Evolutionary conservation across 441 rosid genomes (phyloP).

Genomic region (Gossypium schwendimanii): DNA sequence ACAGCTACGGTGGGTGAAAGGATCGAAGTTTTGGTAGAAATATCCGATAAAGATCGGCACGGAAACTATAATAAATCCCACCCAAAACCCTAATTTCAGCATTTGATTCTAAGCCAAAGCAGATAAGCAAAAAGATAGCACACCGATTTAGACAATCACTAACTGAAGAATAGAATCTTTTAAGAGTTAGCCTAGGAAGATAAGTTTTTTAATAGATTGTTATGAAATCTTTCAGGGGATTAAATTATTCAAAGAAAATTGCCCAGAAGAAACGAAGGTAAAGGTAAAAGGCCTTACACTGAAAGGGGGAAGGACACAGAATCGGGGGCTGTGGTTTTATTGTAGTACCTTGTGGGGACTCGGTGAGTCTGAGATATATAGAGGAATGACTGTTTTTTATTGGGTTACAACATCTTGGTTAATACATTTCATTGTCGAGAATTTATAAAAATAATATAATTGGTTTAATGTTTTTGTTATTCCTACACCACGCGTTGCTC

Average conservation of each 20-base stretch:
- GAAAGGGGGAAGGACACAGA: not conserved
- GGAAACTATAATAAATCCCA: conserved; percentile 20
- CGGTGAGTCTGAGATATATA: too few species aligned
- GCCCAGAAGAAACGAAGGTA: not conserved
- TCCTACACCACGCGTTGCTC: too few species aligned
- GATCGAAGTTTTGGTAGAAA: not conserved
- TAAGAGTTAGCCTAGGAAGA: not conserved
- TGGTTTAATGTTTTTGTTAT: too few species aligned
- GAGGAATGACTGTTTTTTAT: too few species aligned
- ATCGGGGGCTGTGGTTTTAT: not conserved
- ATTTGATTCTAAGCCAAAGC: conserved; percentile 10
- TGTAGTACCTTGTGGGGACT: not conserved
- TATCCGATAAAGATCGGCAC: conserved; percentile 19
- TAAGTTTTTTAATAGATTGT: not conserved
- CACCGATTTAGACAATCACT: conserved; percentile 39
- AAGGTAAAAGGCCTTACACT: not conserved
- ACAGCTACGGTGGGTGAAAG: not conserved
- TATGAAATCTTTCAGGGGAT: not conserved
- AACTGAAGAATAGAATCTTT: conserved; percentile 24
- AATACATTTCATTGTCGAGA: too few species aligned
- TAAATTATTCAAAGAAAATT: not conserved
- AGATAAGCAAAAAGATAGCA: conserved; percentile 19
- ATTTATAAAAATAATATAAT: too few species aligned
- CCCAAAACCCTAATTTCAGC: conserved; percentile 9
- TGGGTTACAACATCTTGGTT: too few species aligned